Evolutionary conservation across 805 yeast genomes (phyloP), one percentile per base, ranked within the genome.

Genomic region (Ascoidea asiatica): DNA sequence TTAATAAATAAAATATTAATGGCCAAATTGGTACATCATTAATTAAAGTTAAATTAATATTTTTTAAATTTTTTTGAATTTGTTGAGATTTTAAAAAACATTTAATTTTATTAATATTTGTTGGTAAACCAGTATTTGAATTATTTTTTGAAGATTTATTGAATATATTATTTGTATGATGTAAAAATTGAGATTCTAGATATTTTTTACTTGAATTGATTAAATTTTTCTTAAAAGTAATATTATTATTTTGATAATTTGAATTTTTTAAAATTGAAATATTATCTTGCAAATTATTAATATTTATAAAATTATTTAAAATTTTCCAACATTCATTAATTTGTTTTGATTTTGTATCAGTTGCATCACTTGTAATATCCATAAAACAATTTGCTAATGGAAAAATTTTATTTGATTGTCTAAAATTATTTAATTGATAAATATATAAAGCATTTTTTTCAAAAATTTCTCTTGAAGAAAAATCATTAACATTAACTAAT

Each of bases 21-120:
- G 96, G 95, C 98, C 98, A 90, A n/a, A 92, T 75, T 7, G 97
- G 97, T 1, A 75, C 67, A 17, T 88, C 88, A 61, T 90, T 89
- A 20, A 87, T 79, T 44, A 81, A 64, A 38, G 81, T 70, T 41
- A 83, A 53, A 48, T 73, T 72, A n/a, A 68, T 65, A 36, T 70
- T 53, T 45, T 68, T 69, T 79, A 82, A 71, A 29, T 66, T 61
- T 53, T 60, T 64, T 46, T 67, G 54, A 15, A 29, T 29, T 11
- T 29, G 35, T 56, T 70, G 63, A 56, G 62, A 53, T 47, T 77
- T 70, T 55, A 75, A 60, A 55, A 84, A 72, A 43, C 81, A 76
- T 48, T 73, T 72, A 29, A 89, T 74, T 55, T 84, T 89, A 58
- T 79, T 81, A 39, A 79, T 65, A 50, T 79, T 79, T 1, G 85